phyloP scores from a whole-genome alignment of 179 eudicot genomes.

The Vitellaria paradoxa region DNA sequence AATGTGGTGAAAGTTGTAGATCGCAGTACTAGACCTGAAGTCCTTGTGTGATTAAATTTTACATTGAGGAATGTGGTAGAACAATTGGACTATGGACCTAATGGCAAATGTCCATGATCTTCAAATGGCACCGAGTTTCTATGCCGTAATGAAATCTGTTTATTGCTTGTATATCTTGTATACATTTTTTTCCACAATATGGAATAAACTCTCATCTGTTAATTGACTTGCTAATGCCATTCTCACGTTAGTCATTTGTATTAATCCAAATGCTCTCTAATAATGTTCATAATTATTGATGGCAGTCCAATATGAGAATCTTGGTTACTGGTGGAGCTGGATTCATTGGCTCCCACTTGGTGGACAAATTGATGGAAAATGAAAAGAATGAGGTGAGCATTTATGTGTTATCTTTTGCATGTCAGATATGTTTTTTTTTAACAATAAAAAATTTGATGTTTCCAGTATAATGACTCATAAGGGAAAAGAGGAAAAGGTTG shows the following conservation, averaged over 20 bases:
- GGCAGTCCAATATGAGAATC: slow-evolving; percentile 90
- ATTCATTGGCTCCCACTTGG: slow-evolving; percentile 91
- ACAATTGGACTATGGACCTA: not conserved
- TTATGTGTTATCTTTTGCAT: not conserved
- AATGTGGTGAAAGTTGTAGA: not conserved
- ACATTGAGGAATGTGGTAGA: no score
- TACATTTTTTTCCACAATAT: not conserved
- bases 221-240: not conserved
- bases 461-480: not conserved
- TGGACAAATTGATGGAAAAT: slow-evolving; percentile 78
- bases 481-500: not conserved
- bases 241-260: not conserved
- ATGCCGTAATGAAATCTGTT: not conserved
- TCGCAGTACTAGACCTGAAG: not conserved
- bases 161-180: not conserved
- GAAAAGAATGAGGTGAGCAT: slow-evolving; percentile 84
- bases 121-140: not conserved
- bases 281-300: slow-evolving; percentile 14
- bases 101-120: not conserved
- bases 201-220: not conserved
- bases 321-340: slow-evolving; percentile 95
- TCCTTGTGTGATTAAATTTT: not conserved
- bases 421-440: not conserved
- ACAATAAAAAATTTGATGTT: not conserved
- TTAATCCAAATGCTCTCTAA: not conserved